A percentile compares a stretch with the other conserved stretches of the same genome.
Evolutionary conservation across 2,329 filamentous ascomycete genomes (phyloP).

Genomic region (Cladosporium sphaerospermum): DNA sequence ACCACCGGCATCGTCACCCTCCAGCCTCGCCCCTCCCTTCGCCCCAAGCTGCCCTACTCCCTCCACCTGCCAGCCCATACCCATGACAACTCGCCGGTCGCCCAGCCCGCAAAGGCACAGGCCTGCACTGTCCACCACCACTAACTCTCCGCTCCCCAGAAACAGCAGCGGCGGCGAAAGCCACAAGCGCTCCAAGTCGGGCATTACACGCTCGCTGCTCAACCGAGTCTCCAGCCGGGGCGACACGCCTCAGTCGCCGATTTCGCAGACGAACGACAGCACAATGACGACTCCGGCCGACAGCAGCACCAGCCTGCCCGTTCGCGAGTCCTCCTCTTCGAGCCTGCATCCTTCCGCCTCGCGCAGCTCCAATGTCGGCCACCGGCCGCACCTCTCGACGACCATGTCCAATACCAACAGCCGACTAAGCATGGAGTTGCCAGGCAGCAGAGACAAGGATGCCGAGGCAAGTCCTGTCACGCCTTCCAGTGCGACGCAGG

Average conservation of each 20-base stretch:
- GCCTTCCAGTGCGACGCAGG: conserved; percentile 27
- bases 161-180: conserved; percentile 20
- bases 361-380: conserved; percentile 20
- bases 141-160: not conserved
- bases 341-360: conserved; percentile 7
- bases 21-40: too few species aligned
- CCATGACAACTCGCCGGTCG: conserved; percentile 8
- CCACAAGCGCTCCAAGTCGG: conserved; percentile 50
- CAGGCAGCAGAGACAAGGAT: conserved; percentile 1
- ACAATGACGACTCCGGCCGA: conserved; percentile 79
- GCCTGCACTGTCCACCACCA: not conserved
- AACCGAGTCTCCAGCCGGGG: conserved; percentile 45
- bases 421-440: conserved; percentile 14
- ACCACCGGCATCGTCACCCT: too few species aligned
- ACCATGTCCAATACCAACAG: conserved; percentile 28
- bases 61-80: not conserved
- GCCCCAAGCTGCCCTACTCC: not conserved
- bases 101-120: conserved; percentile 9
- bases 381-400: conserved; percentile 30
- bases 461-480: conserved; percentile 16
- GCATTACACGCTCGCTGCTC: conserved; percentile 47
- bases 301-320: conserved; percentile 64
- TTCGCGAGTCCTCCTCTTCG: not conserved
- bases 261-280: not conserved
- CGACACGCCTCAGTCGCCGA: conserved; percentile 24